Evolutionary conservation across 495 filamentous ascomycete species (phyloP).

Genomic region (Cladorrhinum samala): DNA sequence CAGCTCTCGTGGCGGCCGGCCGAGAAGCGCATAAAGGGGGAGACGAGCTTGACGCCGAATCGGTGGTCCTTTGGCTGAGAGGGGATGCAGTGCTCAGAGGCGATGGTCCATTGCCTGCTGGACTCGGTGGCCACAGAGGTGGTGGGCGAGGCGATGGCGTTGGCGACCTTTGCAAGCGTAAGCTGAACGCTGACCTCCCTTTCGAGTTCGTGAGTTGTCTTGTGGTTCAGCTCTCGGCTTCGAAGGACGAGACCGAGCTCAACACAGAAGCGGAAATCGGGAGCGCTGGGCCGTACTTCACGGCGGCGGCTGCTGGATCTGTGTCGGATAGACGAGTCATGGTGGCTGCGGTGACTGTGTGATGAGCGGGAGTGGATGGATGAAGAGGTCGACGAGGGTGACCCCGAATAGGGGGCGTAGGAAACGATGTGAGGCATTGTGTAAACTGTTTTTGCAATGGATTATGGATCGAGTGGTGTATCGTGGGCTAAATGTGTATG

Average conservation of each 20-base stretch:
- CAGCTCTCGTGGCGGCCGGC: conserved; percentile 9
- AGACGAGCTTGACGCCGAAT: conserved; percentile 25
- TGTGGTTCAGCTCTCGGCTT: conserved; percentile 23
- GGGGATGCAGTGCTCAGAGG: conserved; percentile 17
- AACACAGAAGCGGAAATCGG: conserved; percentile 26
- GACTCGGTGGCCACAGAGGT: neutral
- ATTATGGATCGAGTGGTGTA: neutral
- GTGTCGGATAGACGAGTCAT: neutral
- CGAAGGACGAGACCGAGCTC: conserved; percentile 24
- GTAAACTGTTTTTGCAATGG: neutral
- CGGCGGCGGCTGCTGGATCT: neutral
- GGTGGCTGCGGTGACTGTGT: neutral
- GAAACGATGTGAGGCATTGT: conserved; percentile 10
- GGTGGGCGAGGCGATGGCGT: conserved; percentile 10
- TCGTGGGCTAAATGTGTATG: neutral
- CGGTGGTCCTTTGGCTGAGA: conserved; percentile 16
- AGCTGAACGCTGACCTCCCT: conserved; percentile 22
- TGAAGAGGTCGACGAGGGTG: neutral
- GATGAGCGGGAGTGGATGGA: neutral
- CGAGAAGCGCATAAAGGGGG: conserved; percentile 23
- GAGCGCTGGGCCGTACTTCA: neutral
- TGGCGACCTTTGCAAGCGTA: conserved; percentile 9
- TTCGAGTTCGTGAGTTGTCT: conserved; percentile 7
- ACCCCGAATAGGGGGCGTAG: neutral
- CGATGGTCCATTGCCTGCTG: conserved; percentile 21